Evolutionary conservation across 2,329 filamentous ascomycete species (phyloP), one percentile per base, ranked within the genome.

Genomic region (Helminthosporium solani): DNA sequence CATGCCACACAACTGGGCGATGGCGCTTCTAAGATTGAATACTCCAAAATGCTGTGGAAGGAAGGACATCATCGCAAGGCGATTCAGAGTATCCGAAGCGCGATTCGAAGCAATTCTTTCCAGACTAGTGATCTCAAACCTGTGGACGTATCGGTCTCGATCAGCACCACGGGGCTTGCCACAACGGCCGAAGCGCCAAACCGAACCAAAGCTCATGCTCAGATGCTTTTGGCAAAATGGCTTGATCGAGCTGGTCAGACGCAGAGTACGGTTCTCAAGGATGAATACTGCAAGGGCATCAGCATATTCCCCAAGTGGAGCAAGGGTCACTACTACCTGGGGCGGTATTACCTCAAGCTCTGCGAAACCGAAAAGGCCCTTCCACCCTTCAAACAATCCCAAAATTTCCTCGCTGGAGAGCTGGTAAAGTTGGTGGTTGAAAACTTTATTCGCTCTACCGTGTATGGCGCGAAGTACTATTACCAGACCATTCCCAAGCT

Each of bases 341-440:
- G 94, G 4, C 90, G 92, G 37, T 90, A 97, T 70, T 99, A 99
- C 78, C 95, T 96, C 68, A 99, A 96, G 70, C 81, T 97, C 3
- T 76, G 96, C 2, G 92, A 97, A 60, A 88, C 90, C 0, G 90
- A 97, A 67, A 91, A 90, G 68, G 76, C 80, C 2, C 81, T 95
- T 42, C 84, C 86, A 30, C 76, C 82, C 15, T 82, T 86, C 21
- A 90, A 91, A 53, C 90, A 96, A 46, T 70, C 66, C 23, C 57
- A 70, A 20, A 52, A 67, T 11, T 73, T 62, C 59, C 72, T 94
- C 44, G 88, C 82, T 9, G 95, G 94, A 31, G 91, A 96, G 66
- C 83, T 86, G 16, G 85, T 90, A 2, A 90, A 91, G 63, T 79
- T 96, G 14, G 88, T 99, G 28, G 88, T 97, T 54, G 90, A 96